Base-by-base conservation (phyloP, 208 protist species). In the Trypanosoma vivax region DNA sequence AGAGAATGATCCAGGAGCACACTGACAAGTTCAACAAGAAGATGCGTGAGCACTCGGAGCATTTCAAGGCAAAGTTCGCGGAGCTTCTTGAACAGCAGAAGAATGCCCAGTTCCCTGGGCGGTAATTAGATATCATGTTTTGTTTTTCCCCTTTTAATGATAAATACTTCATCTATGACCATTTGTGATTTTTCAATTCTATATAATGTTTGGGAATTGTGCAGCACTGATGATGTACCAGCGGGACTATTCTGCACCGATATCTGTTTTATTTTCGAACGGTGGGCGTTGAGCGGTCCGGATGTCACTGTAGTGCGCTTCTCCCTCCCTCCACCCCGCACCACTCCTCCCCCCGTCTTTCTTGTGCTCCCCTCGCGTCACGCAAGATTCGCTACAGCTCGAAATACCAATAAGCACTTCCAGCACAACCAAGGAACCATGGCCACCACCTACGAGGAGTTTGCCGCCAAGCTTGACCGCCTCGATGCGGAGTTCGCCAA, bases 11-110 rank as follows among this genome's bases (percentile, higher is more conserved):
- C 69, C 73, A 94, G 76, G 82, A 94, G 76, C 83, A 92, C 79
- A 92, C 82, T 25, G 87, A 91, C 23, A 94, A 94, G 71, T 94
- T 94, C 76, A 92, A 87, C 74, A 90, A 92, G 68, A 94, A 92
- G 73, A 91, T 95, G 88, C 67, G 72, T 67, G 85, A 94, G 65
- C 83, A 92, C 78, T 91, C 82, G 9, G 78, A 85, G 65, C 83
- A 92, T 74, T 92, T 95, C 79, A 93, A 93, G 79, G 60, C 76
- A 53, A 95, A 93, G 78, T 91, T 92, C 49, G 31, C 73, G 2
- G 88, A 94, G 66, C 79, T 92, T 40, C 79, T 94, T 37, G 83
- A 92, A 73, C 83, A 93, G 81, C 85, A 95, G 78, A 92, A 92
- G 82, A 87, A 88, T 47, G 83, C 83, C 54, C 88, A 92, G 75